A percentile compares a stretch with the other conserved stretches of the same genome.
These are phyloP conservation scores for Viola odorata DNA, from an alignment of 345 rosid species.

Conservation along the genomic window DNA sequence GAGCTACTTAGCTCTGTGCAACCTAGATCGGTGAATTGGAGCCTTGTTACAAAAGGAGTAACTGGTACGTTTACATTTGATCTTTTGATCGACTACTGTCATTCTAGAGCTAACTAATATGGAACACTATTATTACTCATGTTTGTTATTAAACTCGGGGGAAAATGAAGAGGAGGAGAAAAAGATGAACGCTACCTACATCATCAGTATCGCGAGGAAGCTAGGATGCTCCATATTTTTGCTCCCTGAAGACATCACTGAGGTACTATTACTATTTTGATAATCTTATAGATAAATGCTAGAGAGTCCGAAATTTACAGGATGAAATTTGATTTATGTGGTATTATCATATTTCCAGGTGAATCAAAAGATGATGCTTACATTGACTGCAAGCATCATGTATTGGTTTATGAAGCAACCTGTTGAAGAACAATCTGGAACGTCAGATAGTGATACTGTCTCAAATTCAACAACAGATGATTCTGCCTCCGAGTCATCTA, in stretches of 20 bases:
- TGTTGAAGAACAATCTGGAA: conserved; percentile 44
- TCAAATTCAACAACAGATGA: conserved; percentile 78
- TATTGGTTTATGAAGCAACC: conserved; percentile 87
- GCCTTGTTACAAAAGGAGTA: conserved; percentile 84
- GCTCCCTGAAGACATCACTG: conserved; percentile 92
- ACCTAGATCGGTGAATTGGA: conserved; percentile 88
- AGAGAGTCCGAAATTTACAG: background rate
- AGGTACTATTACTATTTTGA: conserved; percentile 45
- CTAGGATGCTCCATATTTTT: conserved; percentile 92
- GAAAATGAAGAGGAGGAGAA: conserved; percentile 67
- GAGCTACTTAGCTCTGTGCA: conserved; percentile 88
- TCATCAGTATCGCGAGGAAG: conserved; percentile 92
- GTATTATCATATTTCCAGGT: conserved; percentile 38
- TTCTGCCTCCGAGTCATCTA: conserved; percentile 72
- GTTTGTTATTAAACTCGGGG: conserved; percentile 4
- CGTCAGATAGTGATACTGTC: conserved; percentile 65
- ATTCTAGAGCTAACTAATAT: too few species aligned
- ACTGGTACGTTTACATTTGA: conserved; percentile 42
- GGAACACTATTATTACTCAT: background rate
- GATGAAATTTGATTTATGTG: too few species aligned
- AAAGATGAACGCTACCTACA: conserved; percentile 93
- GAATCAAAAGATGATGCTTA: conserved; percentile 96
- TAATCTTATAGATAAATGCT: background rate
- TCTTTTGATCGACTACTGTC: background rate
- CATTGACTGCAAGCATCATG: conserved; percentile 90